Evolutionary conservation across 2,329 filamentous ascomycete genomes (phyloP), one percentile per base, ranked within the genome.

Genomic region (Microcyclosporella mali): DNA sequence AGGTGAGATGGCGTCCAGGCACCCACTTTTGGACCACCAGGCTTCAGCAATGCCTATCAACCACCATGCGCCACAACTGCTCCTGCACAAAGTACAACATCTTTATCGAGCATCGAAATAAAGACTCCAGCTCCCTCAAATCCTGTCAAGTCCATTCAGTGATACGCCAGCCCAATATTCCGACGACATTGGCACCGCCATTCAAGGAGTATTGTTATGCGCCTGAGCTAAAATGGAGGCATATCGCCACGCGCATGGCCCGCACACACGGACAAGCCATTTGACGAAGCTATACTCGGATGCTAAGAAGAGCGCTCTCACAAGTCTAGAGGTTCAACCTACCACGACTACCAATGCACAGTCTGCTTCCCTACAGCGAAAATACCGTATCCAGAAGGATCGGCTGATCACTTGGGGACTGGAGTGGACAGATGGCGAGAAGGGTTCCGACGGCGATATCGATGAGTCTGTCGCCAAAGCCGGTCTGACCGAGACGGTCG

Each of bases 331-430:
- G 73, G 64, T 79, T 60, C 56, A 79, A 59, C 21, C 21, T 25
- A 25, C 21, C 9, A 56, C 66, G 68, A 76, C 56, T 70, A 82
- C 60, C n/a, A 63, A 61, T 35, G 83, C 84, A 17, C 83, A 87
- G 51, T 78, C 85, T 59, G 79, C 82, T 57, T 74, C 77, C 12
- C 69, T 89, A 25, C 82, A 88, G 61, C 81, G 84, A 50, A 87
- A 86, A 62, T 77, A 88, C 51, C 78, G 83, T 50, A 88, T 88
- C 53, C 85, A 89, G 57, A 87, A 86, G 62, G 84, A 88, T 66
- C 75, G 85, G 12, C 71, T 89, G 35, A 80, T 86, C 45, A 83
- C 80, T 47, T 90, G 85, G 85, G 85, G 85, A 0, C 70, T 88
- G 40, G 83, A 88, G 62, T 90, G 85, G 85, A 85, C 81, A 43